phyloP scores from a whole-genome alignment of 164 flowering plant genomes.

The Berberis vulgaris region DNA sequence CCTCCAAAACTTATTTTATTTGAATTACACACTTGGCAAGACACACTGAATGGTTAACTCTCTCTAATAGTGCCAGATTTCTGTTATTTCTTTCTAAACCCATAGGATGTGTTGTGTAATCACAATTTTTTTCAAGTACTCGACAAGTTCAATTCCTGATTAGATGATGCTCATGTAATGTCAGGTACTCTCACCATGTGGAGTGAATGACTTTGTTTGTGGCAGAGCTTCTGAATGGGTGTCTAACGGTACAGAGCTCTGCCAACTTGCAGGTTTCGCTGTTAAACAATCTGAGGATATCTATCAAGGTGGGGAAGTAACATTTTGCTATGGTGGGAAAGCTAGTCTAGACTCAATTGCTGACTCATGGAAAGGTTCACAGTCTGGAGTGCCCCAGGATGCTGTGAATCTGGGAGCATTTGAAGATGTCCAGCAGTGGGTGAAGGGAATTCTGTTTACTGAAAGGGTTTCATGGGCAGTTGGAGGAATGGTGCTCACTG shows the following conservation, averaged over 20 bases:
- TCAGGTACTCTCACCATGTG: slow-evolving; percentile 90
- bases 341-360: slow-evolving; percentile 72
- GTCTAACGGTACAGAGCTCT: slow-evolving; percentile 87
- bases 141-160: slow-evolving; percentile 6
- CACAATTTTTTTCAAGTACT: background rate
- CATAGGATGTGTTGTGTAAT: background rate
- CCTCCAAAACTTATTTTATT: no score
- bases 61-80: no score
- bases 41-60: no score
- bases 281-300: slow-evolving; percentile 31
- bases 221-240: slow-evolving; percentile 86
- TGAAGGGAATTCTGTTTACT: slow-evolving; percentile 38
- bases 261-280: slow-evolving; percentile 77
- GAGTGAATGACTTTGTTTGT: slow-evolving; percentile 71
- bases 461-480: slow-evolving; percentile 88
- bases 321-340: slow-evolving; percentile 83
- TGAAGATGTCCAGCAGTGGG: slow-evolving; percentile 58
- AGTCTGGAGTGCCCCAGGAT: slow-evolving; percentile 23
- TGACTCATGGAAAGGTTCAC: slow-evolving; percentile 57
- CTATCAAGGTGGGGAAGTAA: slow-evolving; percentile 25
- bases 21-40: no score
- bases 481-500: slow-evolving; percentile 89
- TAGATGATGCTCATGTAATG: slow-evolving; percentile 8
- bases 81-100: no score
- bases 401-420: slow-evolving; percentile 17